phyloP scores from a whole-genome alignment of 1,139 yeast genomes.

The Magnusiomyces starmeri region DNA sequence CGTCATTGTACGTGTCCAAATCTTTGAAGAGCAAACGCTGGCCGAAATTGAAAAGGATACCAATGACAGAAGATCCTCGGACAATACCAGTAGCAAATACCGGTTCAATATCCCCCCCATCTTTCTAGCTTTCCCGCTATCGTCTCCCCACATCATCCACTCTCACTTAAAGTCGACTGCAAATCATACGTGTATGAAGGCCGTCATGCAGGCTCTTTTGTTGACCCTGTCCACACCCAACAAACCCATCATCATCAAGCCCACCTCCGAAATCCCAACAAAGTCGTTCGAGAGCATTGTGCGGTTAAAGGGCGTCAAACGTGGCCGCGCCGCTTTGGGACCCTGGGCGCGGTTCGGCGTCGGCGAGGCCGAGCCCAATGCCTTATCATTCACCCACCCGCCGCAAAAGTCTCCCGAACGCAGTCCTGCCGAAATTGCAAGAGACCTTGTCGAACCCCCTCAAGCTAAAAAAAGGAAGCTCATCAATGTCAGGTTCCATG shows the following conservation, averaged over 20 bases:
- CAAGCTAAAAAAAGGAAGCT: slow-evolving; percentile 5
- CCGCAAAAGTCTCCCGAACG: background rate
- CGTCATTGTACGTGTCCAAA: slow-evolving; percentile 55
- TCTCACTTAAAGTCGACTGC: slow-evolving; percentile 23
- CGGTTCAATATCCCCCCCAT: slow-evolving; percentile 40
- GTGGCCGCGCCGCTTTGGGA: slow-evolving; percentile 24
- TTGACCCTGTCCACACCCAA: slow-evolving; percentile 40
- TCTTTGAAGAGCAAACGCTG: slow-evolving; percentile 44
- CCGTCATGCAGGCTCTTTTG: slow-evolving; percentile 55
- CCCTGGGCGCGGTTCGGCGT: slow-evolving; percentile 28
- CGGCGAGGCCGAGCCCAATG: slow-evolving; percentile 22
- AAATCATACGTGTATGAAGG: slow-evolving; percentile 42
- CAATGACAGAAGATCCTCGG: background rate
- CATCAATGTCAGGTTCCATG: slow-evolving; percentile 12
- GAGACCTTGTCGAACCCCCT: background rate
- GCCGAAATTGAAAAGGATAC: slow-evolving; percentile 12
- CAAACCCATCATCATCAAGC: slow-evolving; percentile 31
- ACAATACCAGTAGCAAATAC: slow-evolving; percentile 42
- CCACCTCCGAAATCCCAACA: slow-evolving; percentile 42
- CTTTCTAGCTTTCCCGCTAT: slow-evolving; percentile 58
- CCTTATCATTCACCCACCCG: too few relatives aligned
- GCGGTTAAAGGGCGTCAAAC: slow-evolving; percentile 51
- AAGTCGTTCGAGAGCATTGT: slow-evolving; percentile 49
- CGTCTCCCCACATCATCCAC: slow-evolving; percentile 62
- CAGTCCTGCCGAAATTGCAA: background rate